Conservation (phyloP, 306 rosid genomes). For the Cicer pinnatifidum region DNA sequence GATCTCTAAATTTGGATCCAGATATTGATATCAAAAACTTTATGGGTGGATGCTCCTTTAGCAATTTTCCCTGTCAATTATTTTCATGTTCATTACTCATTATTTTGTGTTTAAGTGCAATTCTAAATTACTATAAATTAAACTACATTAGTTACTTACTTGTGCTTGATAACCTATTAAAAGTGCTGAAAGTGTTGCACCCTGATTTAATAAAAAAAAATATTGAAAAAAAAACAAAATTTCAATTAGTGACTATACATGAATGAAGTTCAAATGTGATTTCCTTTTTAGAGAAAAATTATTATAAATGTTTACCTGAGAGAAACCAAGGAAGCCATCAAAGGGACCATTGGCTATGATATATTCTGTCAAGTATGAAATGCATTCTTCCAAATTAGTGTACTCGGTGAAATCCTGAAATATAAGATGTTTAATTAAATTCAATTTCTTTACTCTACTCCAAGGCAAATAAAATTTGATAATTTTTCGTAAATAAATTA, state of each 20-base stretch:
- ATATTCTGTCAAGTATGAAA: slow-evolving; percentile 70
- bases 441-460: slow-evolving; percentile 23
- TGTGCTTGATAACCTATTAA: slow-evolving; percentile 78
- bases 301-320: slow-evolving; percentile 59
- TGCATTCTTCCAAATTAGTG: slow-evolving; percentile 79
- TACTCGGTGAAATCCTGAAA: slow-evolving; percentile 77
- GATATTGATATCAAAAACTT: slow-evolving; percentile 72
- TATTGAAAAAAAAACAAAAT: not conserved
- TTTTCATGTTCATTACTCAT: slow-evolving; percentile 31
- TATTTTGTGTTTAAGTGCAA: slow-evolving; percentile 10
- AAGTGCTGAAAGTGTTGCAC: slow-evolving; percentile 77
- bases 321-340: slow-evolving; percentile 81
- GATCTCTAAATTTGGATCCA: slow-evolving; percentile 81
- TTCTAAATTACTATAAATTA: slow-evolving; percentile 1
- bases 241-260: slow-evolving; percentile 12
- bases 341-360: slow-evolving; percentile 81
- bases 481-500: not conserved
- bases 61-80: slow-evolving; percentile 72
- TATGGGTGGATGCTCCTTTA: slow-evolving; percentile 79
- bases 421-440: slow-evolving; percentile 24
- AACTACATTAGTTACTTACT: slow-evolving; percentile 44
- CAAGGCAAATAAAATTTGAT: slow-evolving; percentile 8
- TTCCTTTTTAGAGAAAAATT: not conserved
- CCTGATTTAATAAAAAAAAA: slow-evolving; percentile 49
- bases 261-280: not conserved